Evolutionary conservation across 495 filamentous ascomycete genomes (phyloP).

Genomic region (Penicillium egyptiacum): DNA sequence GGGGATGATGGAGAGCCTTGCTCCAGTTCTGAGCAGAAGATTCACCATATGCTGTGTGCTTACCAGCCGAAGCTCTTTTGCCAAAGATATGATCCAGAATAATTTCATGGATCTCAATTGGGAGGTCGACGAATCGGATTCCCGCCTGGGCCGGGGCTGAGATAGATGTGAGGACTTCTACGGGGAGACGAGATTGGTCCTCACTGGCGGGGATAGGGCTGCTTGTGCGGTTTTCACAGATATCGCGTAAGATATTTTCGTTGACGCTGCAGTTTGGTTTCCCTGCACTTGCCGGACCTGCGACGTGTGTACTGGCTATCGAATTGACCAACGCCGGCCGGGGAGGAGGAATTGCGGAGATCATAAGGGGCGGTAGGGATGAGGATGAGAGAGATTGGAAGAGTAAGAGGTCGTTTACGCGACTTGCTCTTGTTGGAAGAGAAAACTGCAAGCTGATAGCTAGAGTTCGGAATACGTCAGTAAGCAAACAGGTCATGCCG

Average conservation of each 20-base stretch:
- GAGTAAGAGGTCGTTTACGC: not conserved
- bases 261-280: constrained; percentile 32
- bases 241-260: constrained; percentile 29
- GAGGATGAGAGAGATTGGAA: not conserved
- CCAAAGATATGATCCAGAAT: constrained; percentile 70
- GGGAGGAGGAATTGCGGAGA: constrained; percentile 30
- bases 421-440: not conserved
- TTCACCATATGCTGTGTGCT: constrained; percentile 29
- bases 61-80: constrained; percentile 47
- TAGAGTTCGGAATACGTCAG: not conserved
- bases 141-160: constrained; percentile 15
- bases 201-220: not conserved
- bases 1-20: constrained; percentile 63
- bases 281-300: constrained; percentile 13
- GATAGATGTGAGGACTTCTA: constrained; percentile 15
- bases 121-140: constrained; percentile 53
- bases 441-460: not conserved
- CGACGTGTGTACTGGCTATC: constrained; percentile 23
- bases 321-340: constrained; percentile 41
- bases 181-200: constrained; percentile 5
- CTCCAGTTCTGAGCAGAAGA: constrained; percentile 58
- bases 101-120: constrained; percentile 68
- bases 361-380: constrained; percentile 21
- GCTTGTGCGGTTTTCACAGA: not conserved
- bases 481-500: not conserved